phyloP scores from a whole-genome alignment of 2,329 filamentous ascomycete species.

The Penicillium sp. region DNA sequence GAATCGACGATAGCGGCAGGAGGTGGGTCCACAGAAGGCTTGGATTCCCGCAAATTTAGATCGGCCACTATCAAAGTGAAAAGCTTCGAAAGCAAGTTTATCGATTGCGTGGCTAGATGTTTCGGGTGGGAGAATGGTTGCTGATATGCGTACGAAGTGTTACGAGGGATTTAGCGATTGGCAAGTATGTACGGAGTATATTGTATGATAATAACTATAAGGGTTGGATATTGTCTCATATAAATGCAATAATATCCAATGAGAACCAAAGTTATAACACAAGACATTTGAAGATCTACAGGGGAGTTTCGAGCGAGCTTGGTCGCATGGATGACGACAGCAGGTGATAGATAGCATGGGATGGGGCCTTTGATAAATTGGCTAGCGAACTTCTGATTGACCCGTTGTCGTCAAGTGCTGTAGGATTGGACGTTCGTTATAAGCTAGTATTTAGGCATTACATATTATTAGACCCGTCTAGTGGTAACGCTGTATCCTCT shows the following conservation, averaged over 20 bases:
- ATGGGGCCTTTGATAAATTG: slow-evolving; percentile 11
- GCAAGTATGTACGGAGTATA: neutral
- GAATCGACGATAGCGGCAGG: slow-evolving; percentile 24
- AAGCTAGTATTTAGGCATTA: slow-evolving; percentile 6
- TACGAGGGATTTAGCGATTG: neutral
- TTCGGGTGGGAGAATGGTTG: neutral
- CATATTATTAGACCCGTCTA: slow-evolving; percentile 1
- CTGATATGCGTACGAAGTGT: neutral
- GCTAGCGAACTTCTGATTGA: neutral
- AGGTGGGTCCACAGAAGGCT: slow-evolving; percentile 25
- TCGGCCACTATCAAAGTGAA: slow-evolving; percentile 19
- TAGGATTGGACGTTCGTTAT: neutral
- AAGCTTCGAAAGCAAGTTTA: slow-evolving; percentile 3
- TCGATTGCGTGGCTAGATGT: neutral
- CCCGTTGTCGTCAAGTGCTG: neutral
- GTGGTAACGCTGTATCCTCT: neutral
- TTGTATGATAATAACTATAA: neutral
- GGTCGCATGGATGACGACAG: slow-evolving; percentile 18
- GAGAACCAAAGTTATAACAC: neutral
- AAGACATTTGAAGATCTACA: slow-evolving; percentile 12
- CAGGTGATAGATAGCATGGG: slow-evolving; percentile 12
- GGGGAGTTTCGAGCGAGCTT: slow-evolving; percentile 13
- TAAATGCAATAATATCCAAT: neutral
- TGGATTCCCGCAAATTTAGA: slow-evolving; percentile 30
- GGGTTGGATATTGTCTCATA: neutral